Base-by-base conservation (phyloP, 257 asterid genomes). In the Coffea canephora region DNA sequence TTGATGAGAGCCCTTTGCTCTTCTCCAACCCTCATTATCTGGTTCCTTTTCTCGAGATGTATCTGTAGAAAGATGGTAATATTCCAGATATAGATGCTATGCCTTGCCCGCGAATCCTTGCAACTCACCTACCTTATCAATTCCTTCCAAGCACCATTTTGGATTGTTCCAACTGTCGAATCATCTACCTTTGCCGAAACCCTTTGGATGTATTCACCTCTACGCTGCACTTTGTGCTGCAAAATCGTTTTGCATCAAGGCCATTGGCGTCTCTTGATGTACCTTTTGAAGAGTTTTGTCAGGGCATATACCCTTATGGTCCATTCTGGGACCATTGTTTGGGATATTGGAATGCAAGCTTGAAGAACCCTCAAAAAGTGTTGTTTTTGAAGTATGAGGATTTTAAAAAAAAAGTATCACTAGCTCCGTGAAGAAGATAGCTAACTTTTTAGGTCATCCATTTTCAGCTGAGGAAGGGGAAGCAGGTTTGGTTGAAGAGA, bases 291-390 rank as follows among this genome's bases (percentile, higher is more conserved):
- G 1, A 0, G 0, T 50, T 50, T 50, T 50, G 55, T 11, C 77
- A 81, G 45, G 94, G 93, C 5, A 81, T 74, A 9, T 39, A 45
- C 3, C 87, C 83, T 62, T 91, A 10, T 59, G 92, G 94, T 19
- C 93, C 92, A 14, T 91, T 83, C 27, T 89, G 94, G 91, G 92
- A 91, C n/a, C 96, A 91, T 69, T 79, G 89, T 89, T 43, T 89
- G 52, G 92, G 89, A 19, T 88, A 84, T 59, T 89, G 93, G 92
- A 59, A 41, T 0, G 84, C 79, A 82, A 88, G 90, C 71, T 54
- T 74, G 34, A 75, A 78, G 39, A 80, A 19, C 46, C 85, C 90
- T 13, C 55, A 50, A 0, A 50, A 50, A 2, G 54, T 69, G n/a
- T 39, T 75, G 83, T 88, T 89, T 61, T 41, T 89, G 74, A 89